phyloP scores from a whole-genome alignment of 768 basidiomycete genomes.

The Infundibulicybe gibba region DNA sequence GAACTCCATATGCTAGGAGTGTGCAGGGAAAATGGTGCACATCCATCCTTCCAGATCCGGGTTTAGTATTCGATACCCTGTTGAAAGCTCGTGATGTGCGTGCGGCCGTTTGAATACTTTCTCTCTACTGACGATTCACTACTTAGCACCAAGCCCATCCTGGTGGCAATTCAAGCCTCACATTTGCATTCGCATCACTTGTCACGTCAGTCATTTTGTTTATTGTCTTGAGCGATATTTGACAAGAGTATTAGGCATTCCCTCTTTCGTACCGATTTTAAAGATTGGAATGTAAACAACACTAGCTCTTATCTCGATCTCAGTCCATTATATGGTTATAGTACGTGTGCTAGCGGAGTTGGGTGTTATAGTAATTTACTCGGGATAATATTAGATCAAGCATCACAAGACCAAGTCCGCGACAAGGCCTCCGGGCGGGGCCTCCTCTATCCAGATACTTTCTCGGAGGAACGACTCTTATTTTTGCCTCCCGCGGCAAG shows the following conservation, averaged over 20 bases:
- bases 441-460: constrained; percentile 47
- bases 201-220: constrained; percentile 24
- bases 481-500: constrained; percentile 52
- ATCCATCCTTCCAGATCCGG: constrained; percentile 36
- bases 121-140: not conserved
- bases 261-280: constrained; percentile 40
- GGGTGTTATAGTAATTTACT: not conserved
- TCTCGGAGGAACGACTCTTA: constrained; percentile 47
- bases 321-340: constrained; percentile 45
- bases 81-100: constrained; percentile 24
- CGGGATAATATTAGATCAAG: constrained; percentile 10
- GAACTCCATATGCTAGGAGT: constrained; percentile 39
- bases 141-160: constrained; percentile 5
- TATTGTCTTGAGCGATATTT: not conserved
- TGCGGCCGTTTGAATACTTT: not conserved
- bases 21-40: constrained; percentile 26
- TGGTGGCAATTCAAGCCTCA: constrained; percentile 13
- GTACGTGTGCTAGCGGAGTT: constrained; percentile 6
- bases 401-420: constrained; percentile 34
- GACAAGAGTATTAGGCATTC: constrained; percentile 22
- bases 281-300: constrained; percentile 36
- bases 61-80: constrained; percentile 45
- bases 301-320: constrained; percentile 51
- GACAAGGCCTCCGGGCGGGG: constrained; percentile 46
- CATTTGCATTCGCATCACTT: constrained; percentile 51